Base-by-base conservation (phyloP, 2,329 filamentous ascomycete genomes). In the Penicillium sclerotigenum region DNA sequence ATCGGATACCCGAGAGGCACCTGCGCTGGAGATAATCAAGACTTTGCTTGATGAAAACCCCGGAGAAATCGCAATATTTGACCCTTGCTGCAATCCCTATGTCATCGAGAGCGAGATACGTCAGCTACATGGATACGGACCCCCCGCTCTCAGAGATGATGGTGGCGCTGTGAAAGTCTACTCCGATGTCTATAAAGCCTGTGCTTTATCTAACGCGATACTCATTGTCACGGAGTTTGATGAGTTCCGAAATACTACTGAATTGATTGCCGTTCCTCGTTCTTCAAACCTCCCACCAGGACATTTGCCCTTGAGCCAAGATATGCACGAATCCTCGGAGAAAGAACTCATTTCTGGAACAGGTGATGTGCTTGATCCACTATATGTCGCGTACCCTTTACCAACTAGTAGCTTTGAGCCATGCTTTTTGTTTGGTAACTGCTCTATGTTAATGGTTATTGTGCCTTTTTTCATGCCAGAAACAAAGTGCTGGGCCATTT, bases 1-100 rank as follows among this genome's bases (percentile, higher is more conserved):
- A 0, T 84, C 83, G 29, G 89, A 92, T 68, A 89, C 86, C 10
- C 81, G 89, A 31, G 87, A 90, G 68, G 84, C 83, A 43, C 84
- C 87, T 0, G 85, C 87, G 1, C 48, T 61, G 18, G 57, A 61
- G 29, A 56, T 63, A 20, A 54, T 62, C 43, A 56, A 58, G 47
- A 58, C 52, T 8, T 51, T 59, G 13, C 29, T 63, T 5, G 59
- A 59, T 42, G 59, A 63, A 18, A 58, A 58, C 4, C 56, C 59
- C 3, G 51, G 56, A 16, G 56, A 61, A 24, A 58, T 63, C 33
- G 59, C 59, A 7, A 54, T 63, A 29, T 61, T 58, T 14, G 60
- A 61, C 31, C 60, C 60, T 18, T 61, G 49, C 36, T 59, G 59
- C 47, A 59, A 61, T 22, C 24, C 48, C 13, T 51, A 43, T 29